A percentile compares a stretch with the other conserved stretches of the same genome.
phyloP scores from a whole-genome alignment of 1,139 yeast genomes.

The Suhomyces kunorum region DNA sequence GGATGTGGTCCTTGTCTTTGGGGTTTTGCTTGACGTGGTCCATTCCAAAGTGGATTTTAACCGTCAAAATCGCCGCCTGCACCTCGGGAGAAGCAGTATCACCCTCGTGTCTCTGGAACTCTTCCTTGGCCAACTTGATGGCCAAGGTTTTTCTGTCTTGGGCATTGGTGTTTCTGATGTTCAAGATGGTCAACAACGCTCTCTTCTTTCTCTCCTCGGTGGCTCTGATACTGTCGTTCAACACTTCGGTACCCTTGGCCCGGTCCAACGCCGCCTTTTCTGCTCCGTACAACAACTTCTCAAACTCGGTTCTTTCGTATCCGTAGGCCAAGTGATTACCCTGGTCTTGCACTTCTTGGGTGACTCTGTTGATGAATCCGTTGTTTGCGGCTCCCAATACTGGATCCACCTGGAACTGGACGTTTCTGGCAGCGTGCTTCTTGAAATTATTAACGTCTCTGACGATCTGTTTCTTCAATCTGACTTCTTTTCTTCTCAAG shows the following conservation, averaged over 20 bases:
- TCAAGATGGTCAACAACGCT: slow-evolving; percentile 70
- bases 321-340: slow-evolving; percentile 62
- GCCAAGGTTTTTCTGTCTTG: slow-evolving; percentile 62
- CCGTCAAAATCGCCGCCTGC: slow-evolving; percentile 88
- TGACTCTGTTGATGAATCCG: slow-evolving; percentile 69
- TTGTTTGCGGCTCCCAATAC: slow-evolving; percentile 72
- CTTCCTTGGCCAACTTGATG: slow-evolving; percentile 64
- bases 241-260: slow-evolving; percentile 38
- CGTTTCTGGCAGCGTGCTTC: slow-evolving; percentile 36
- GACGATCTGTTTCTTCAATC: slow-evolving; percentile 45
- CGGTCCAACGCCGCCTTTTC: slow-evolving; percentile 46
- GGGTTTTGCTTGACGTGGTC: slow-evolving; percentile 71
- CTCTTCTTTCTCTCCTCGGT: slow-evolving; percentile 64
- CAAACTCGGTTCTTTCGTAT: slow-evolving; percentile 63
- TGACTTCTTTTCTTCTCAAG: slow-evolving; percentile 42
- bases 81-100: slow-evolving; percentile 96
- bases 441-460: slow-evolving; percentile 50
- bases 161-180: slow-evolving; percentile 68
- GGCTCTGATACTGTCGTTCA: slow-evolving; percentile 44
- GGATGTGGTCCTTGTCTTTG: slow-evolving; percentile 71
- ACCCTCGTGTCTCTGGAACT: slow-evolving; percentile 80
- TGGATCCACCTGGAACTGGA: slow-evolving; percentile 57
- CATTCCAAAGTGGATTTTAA: slow-evolving; percentile 75
- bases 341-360: slow-evolving; percentile 59
- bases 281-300: slow-evolving; percentile 77